A percentile compares a stretch with the other conserved stretches of the same genome.
These are phyloP conservation scores for Apiospora marii DNA, from an alignment of 2,329 filamentous ascomycete species.

Conservation along the genomic window DNA sequence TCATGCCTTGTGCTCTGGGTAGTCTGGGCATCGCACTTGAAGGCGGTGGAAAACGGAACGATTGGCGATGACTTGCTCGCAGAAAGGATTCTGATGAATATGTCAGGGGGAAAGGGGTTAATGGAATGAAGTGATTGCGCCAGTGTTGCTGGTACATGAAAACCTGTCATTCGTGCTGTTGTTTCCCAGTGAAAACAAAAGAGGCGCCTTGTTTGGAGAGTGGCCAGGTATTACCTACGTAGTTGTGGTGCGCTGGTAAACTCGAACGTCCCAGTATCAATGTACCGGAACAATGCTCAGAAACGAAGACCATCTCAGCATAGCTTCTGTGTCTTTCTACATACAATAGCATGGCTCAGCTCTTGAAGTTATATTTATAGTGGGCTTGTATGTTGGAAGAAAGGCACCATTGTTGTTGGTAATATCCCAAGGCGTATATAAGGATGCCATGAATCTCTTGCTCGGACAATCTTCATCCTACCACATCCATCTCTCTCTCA, in stretches of 20 bases:
- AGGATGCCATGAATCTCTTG: background rate
- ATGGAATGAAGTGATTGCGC: no score
- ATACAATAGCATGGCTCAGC: background rate
- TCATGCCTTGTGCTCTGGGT: no score
- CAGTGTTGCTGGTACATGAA: background rate
- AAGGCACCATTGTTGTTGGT: background rate
- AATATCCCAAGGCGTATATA: background rate
- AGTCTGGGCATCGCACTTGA: no score
- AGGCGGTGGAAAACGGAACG: background rate
- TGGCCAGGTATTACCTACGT: background rate
- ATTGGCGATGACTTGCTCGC: background rate
- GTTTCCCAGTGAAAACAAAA: background rate
- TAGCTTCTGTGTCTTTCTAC: background rate
- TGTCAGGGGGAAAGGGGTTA: background rate
- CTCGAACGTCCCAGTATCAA: no score
- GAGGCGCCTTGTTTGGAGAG: background rate
- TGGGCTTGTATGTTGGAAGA: background rate
- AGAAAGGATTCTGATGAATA: background rate
- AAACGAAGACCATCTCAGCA: background rate
- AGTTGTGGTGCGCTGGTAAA: no score
- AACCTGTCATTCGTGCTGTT: background rate
- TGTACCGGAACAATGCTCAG: background rate
- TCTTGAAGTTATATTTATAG: background rate
- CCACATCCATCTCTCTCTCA: background rate
- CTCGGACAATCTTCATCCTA: background rate